Base-by-base conservation (phyloP, 257 asterid species). In the Prunella vulgaris region DNA sequence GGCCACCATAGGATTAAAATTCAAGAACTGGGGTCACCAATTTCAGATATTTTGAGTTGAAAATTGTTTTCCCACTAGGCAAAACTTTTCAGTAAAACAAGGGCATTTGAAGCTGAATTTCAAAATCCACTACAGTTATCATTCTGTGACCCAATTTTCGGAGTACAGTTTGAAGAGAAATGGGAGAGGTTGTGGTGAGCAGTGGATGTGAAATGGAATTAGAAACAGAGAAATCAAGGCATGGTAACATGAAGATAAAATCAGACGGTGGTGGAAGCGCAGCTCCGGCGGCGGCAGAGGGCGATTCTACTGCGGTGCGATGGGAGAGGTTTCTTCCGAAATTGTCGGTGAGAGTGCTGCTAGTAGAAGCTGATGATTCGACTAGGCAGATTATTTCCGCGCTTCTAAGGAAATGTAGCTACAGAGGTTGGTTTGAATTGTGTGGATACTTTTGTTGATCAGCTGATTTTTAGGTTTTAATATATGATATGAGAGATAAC, bases 341-440 rank as follows among this genome's bases (percentile, higher is more conserved):
- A 53, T 85, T 77, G 95, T 86, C 64, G 71, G 74, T 94, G 57
- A 86, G 97, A 67, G 97, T 94, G 59, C 83, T 94, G 76, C 70
- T 94, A 46, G 98, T 94, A 1, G 99, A 94, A 80, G 82, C 97
- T 25, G 99, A 94, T 75, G 99, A 89, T 74, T 94, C 99, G 4
- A 94, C 99, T 5, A 68, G 98, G 79, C 97, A 94, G 80, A 91
- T 94, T 79, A 92, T 94, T 46, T 71, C 97, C 33, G 96, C 97
- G 21, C 98, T 94, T 75, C 95, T 94, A 77, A 85, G 97, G 77
- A 94, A 87, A 94, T 94, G 99, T 85, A 84, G 87, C 77, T 94
- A 89, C 77, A 89, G 60, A 91, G 99, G 99, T 94, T 72, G 2
- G 85, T 64, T 80, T 71, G 17, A 54, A 24, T 51, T 48, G 53